These are phyloP conservation scores for Apophysomyces elegans DNA, from an alignment of 371 early-diverging fungal species.

Conservation along the genomic window DNA sequence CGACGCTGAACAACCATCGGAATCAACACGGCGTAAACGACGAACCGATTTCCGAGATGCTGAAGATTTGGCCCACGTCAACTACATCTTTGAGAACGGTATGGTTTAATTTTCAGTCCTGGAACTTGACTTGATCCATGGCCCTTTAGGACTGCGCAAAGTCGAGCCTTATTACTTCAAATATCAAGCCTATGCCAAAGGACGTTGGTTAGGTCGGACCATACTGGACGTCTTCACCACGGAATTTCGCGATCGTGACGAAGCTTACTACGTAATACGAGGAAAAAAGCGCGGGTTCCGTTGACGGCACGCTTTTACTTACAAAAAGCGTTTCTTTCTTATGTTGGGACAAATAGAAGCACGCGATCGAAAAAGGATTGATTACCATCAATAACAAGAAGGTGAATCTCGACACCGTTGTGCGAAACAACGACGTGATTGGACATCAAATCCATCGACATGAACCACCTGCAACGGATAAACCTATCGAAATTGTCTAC, in stretches of 20 bases:
- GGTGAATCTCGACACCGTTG: constrained; percentile 53
- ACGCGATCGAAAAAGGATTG: constrained; percentile 78
- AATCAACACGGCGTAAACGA: constrained; percentile 8
- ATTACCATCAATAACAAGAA: constrained; percentile 77
- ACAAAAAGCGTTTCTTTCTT: neutral
- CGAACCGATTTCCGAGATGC: constrained; percentile 20
- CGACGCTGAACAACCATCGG: neutral
- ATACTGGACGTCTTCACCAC: constrained; percentile 77
- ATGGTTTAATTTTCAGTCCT: neutral
- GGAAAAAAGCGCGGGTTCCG: neutral
- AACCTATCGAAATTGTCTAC: constrained; percentile 65
- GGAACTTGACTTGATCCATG: neutral
- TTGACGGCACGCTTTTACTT: neutral
- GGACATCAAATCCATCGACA: constrained; percentile 90
- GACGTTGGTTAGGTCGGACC: constrained; percentile 83
- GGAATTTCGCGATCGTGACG: constrained; percentile 87
- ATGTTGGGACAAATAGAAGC: constrained; percentile 41
- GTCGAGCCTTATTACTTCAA: constrained; percentile 84
- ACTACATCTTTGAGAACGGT: constrained; percentile 61
- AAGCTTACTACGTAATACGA: constrained; percentile 77
- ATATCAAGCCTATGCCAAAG: constrained; percentile 86
- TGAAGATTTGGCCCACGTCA: constrained; percentile 30
- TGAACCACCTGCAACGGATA: constrained; percentile 88
- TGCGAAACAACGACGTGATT: constrained; percentile 78
- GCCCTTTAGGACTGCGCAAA: constrained; percentile 66